These are phyloP conservation scores for Tinospora cordifolia DNA, from an alignment of 164 flowering plant genomes.

Conservation along the genomic window DNA sequence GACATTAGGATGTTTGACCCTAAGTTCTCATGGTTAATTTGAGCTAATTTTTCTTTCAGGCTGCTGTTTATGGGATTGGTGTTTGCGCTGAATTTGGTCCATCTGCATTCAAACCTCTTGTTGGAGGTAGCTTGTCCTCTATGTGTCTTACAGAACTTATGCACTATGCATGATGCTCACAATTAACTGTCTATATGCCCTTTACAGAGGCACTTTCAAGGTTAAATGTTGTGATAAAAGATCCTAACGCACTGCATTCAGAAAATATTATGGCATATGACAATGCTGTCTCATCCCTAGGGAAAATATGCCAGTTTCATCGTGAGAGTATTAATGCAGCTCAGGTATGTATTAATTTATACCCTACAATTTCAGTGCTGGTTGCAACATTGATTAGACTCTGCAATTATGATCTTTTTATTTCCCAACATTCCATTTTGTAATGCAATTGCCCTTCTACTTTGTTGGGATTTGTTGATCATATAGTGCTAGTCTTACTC, in stretches of 20 bases:
- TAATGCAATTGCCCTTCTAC: too few relatives aligned
- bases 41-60: constrained; percentile 39
- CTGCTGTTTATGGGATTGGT: constrained; percentile 98
- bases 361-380: too few relatives aligned
- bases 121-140: constrained; percentile 54
- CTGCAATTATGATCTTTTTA: too few relatives aligned
- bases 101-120: constrained; percentile 72
- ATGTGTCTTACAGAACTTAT: too few relatives aligned
- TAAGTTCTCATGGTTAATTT: background rate
- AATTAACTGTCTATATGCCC: background rate
- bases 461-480: too few relatives aligned
- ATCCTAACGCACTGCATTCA: constrained; percentile 41
- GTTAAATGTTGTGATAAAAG: constrained; percentile 50
- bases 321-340: constrained; percentile 52
- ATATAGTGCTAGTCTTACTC: too few relatives aligned
- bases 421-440: too few relatives aligned
- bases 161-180: too few relatives aligned
- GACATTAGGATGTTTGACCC: too few relatives aligned
- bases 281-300: constrained; percentile 66
- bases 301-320: constrained; percentile 59
- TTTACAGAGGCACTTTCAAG: constrained; percentile 89
- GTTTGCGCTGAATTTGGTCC: constrained; percentile 96
- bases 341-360: constrained; percentile 29
- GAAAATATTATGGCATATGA: constrained; percentile 59
- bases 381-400: too few relatives aligned